Evolutionary conservation across 768 basidiomycete genomes (phyloP).

Genomic region (Pleurotus citrinopileatus): DNA sequence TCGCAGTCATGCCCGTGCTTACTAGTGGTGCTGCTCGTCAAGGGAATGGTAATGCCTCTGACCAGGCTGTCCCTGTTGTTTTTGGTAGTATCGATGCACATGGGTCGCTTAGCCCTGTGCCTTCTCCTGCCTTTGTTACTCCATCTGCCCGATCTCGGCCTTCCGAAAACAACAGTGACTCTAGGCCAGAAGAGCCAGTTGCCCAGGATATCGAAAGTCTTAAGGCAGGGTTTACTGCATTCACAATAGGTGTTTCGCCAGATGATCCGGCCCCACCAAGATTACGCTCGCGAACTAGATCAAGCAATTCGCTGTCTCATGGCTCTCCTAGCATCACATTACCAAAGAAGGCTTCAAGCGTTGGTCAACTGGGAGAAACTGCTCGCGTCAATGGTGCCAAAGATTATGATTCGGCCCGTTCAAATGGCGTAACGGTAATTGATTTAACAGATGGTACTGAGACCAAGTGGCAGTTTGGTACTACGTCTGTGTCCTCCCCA

Average conservation of each 20-base stretch:
- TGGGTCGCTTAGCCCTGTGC: constrained; percentile 23
- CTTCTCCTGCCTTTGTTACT: constrained; percentile 18
- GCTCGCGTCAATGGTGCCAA: constrained; percentile 10
- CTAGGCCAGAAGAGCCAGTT: background rate
- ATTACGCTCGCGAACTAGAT: constrained; percentile 27
- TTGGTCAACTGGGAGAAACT: no score
- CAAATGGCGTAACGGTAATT: constrained; percentile 16
- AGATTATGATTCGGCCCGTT: constrained; percentile 6
- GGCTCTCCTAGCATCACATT: constrained; percentile 1
- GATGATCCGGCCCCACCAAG: constrained; percentile 26
- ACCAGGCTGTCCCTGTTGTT: constrained; percentile 29
- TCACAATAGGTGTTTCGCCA: constrained; percentile 42
- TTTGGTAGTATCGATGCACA: constrained; percentile 49
- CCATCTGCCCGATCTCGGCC: constrained; percentile 19
- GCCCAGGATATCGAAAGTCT: constrained; percentile 12
- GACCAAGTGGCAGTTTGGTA: constrained; percentile 59
- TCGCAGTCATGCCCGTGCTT: background rate
- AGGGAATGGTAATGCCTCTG: background rate
- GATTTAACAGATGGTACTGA: constrained; percentile 28
- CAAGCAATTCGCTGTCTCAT: constrained; percentile 13
- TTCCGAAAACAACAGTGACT: background rate
- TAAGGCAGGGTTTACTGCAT: constrained; percentile 31
- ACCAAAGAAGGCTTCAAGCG: constrained; percentile 11
- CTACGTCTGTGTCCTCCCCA: constrained; percentile 22
- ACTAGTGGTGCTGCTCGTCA: background rate